A percentile compares a stretch with the other conserved stretches of the same genome.
Evolutionary conservation across 345 rosid species (phyloP).

Genomic region (Gynandropsis gynandra): DNA sequence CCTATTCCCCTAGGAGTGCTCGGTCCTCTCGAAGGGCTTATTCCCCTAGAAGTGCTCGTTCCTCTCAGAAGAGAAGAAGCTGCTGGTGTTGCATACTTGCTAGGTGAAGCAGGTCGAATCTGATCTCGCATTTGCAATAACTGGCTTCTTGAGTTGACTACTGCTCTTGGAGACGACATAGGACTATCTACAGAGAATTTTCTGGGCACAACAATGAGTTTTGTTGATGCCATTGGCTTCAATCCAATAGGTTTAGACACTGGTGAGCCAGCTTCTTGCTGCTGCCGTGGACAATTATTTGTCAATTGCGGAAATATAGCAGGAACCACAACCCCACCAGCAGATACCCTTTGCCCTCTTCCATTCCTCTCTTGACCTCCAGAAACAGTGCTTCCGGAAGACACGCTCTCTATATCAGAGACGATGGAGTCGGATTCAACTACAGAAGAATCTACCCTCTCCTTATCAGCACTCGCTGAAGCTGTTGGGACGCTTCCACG

Average conservation of each 20-base stretch:
- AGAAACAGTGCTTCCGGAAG: conserved; percentile 47
- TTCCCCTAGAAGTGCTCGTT: conserved; percentile 25
- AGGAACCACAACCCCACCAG: conserved; percentile 37
- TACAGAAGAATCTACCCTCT: conserved; percentile 15
- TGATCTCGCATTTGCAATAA: conserved; percentile 49
- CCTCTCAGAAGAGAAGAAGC: conserved; percentile 45
- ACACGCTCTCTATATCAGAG: conserved; percentile 66
- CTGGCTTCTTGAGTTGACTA: conserved; percentile 41
- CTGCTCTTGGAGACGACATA: conserved; percentile 47
- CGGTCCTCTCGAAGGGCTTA: conserved; percentile 54
- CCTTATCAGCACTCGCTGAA: conserved; percentile 27
- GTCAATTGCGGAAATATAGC: conserved; percentile 54
- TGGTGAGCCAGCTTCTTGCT: conserved; percentile 38
- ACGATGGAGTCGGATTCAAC: conserved; percentile 26
- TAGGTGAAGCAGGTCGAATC: conserved; percentile 60
- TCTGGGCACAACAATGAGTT: conserved; percentile 30
- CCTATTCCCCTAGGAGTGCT: conserved; percentile 32
- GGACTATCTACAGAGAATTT: conserved; percentile 47
- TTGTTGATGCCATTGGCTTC: conserved; percentile 33
- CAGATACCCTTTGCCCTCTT: conserved; percentile 28
- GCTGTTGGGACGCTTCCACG: conserved; percentile 35
- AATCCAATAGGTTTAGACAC: conserved; percentile 29
- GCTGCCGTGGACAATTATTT: conserved; percentile 38
- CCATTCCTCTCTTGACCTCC: conserved; percentile 29
- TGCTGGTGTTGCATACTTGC: conserved; percentile 34